These are phyloP conservation scores for Trametes elegans DNA, from an alignment of 768 basidiomycete genomes.

Conservation along the genomic window DNA sequence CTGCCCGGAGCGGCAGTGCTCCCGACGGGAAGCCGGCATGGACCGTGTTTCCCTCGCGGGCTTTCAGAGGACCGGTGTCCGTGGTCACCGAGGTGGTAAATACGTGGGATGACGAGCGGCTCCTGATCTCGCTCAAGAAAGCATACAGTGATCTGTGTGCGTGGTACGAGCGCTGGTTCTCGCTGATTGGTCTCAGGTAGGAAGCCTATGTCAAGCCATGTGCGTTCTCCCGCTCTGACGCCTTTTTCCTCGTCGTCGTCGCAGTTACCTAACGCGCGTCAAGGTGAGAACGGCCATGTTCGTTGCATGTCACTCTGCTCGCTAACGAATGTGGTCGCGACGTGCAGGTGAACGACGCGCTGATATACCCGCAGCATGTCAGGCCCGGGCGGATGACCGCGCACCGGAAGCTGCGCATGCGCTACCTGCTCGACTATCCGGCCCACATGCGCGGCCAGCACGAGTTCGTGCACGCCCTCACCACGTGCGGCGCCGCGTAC, in stretches of 20 bases:
- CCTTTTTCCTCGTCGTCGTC: background rate
- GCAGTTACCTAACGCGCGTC: background rate
- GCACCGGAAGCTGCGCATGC: constrained; percentile 11
- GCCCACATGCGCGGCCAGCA: constrained; percentile 4
- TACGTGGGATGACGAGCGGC: constrained; percentile 16
- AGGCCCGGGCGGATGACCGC: background rate
- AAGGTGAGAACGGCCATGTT: background rate
- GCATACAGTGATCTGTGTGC: constrained; percentile 8
- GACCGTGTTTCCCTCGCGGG: background rate
- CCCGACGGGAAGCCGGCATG: background rate
- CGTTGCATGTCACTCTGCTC: background rate
- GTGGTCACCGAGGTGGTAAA: background rate
- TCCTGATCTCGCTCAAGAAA: constrained; percentile 4
- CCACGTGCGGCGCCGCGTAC: background rate
- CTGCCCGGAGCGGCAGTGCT: background rate
- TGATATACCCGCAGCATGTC: constrained; percentile 8
- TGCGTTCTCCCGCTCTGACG: background rate
- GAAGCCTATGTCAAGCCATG: no score
- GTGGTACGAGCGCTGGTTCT: constrained; percentile 9
- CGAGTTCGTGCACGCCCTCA: constrained; percentile 15
- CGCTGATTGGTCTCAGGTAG: constrained; percentile 8
- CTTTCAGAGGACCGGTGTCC: constrained; percentile 1
- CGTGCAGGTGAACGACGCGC: background rate
- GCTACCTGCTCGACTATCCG: constrained; percentile 14
- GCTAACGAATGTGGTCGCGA: background rate